A percentile compares a stretch with the other conserved stretches of the same genome.
Conservation (phyloP, 306 rosid genomes). For the Quercus agrifolia region DNA sequence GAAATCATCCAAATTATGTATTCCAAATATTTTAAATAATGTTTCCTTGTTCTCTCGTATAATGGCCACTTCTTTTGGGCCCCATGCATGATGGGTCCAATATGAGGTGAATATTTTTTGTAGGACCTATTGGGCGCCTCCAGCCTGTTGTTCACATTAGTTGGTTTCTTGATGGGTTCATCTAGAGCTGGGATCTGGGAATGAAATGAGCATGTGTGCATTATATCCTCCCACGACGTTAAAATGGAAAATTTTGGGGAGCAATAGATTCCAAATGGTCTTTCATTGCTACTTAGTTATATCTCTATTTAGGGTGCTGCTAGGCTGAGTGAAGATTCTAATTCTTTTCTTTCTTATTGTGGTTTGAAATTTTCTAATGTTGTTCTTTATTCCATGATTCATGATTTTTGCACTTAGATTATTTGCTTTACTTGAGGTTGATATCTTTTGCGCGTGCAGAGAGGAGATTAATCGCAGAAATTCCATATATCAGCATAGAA, state of each 20-base stretch:
- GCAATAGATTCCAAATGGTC: background rate
- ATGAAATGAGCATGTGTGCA: background rate
- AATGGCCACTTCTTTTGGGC: too few relatives aligned
- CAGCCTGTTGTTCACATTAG: too few relatives aligned
- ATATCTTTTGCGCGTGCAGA: constrained; percentile 44
- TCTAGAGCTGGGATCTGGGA: background rate
- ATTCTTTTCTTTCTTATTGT: background rate
- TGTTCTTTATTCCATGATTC: background rate
- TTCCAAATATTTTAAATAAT: too few relatives aligned
- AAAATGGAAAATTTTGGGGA: background rate
- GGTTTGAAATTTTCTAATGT: background rate
- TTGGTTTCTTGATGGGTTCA: background rate
- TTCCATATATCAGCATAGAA: constrained; percentile 39
- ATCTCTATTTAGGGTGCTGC: background rate
- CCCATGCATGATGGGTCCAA: too few relatives aligned
- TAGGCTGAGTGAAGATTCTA: background rate
- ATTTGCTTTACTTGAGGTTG: background rate
- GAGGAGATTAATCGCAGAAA: constrained; percentile 54
- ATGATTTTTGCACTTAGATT: background rate
- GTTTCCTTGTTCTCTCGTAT: too few relatives aligned
- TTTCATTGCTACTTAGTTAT: background rate
- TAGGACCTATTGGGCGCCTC: too few relatives aligned
- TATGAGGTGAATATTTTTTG: too few relatives aligned
- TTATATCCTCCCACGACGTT: background rate
- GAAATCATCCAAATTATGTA: background rate